These are phyloP conservation scores for Acacia pycnantha DNA, from an alignment of 331 rosid species.

Conservation along the genomic window DNA sequence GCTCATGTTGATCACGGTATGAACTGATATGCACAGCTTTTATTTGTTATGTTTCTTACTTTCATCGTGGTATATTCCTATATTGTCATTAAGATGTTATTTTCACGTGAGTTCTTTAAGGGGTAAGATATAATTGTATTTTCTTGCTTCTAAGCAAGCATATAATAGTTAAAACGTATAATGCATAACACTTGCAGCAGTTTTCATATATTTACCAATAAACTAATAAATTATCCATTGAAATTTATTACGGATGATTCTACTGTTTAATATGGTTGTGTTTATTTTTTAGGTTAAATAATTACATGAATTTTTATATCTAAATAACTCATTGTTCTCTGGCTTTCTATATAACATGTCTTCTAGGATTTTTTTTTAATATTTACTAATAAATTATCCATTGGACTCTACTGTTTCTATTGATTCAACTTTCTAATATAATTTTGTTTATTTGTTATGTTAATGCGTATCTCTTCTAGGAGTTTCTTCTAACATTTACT, in stretches of 20 bases:
- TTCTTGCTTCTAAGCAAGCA: neutral
- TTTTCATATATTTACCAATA: too few species aligned
- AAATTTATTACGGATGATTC: too few species aligned
- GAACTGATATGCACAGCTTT: neutral
- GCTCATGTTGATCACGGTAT: conserved; percentile 84
- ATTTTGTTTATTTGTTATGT: too few species aligned
- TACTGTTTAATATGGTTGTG: neutral
- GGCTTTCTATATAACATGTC: too few species aligned
- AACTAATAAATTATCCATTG: neutral
- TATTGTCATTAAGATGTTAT: neutral
- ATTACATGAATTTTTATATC: too few species aligned
- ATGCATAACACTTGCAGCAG: too few species aligned
- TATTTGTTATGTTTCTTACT: neutral
- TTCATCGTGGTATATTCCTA: neutral
- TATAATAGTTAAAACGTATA: too few species aligned
- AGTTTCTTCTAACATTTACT: neutral
- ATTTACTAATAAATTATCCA: neutral
- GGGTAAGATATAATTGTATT: neutral
- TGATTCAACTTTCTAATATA: neutral
- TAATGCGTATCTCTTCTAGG: neutral
- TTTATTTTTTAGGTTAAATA: neutral
- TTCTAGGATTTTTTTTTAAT: neutral
- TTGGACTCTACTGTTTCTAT: neutral
- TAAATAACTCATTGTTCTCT: too few species aligned
- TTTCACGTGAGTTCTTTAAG: neutral